Evolutionary conservation across 192 early-diverging fungal genomes (phyloP).

Genomic region (Thamnidium elegans): DNA sequence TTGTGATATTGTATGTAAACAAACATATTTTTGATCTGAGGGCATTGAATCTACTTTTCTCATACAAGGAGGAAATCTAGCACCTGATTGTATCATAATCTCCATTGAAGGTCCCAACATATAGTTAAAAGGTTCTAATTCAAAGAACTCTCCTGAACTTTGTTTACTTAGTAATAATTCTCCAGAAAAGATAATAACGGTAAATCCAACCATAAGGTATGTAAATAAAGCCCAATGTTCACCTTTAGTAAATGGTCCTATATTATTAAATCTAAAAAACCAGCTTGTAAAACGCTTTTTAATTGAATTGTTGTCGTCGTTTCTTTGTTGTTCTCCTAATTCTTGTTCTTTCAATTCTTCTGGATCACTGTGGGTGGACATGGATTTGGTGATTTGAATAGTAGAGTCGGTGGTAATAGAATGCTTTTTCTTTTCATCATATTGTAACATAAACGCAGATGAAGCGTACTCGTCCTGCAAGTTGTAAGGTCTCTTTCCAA

Average conservation of each 20-base stretch:
- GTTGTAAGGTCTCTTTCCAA: too few species aligned
- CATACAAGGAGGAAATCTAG: conserved; percentile 86
- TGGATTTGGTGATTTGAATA: neutral
- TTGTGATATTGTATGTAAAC: neutral
- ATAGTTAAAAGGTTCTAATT: conserved; percentile 12
- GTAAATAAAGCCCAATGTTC: conserved; percentile 2
- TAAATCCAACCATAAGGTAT: neutral
- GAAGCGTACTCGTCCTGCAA: too few species aligned
- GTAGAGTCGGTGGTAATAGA: neutral
- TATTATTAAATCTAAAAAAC: neutral
- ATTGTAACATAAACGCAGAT: too few species aligned
- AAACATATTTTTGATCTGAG: neutral
- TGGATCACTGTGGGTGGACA: neutral
- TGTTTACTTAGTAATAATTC: conserved; percentile 7
- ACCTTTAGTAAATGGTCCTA: neutral
- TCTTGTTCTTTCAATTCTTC: too few species aligned
- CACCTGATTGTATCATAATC: conserved; percentile 44
- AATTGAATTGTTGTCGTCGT: neutral
- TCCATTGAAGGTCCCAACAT: conserved; percentile 10
- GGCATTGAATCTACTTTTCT: conserved; percentile 27
- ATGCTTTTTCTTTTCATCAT: too few species aligned
- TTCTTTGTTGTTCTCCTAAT: neutral
- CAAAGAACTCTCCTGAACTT: conserved; percentile 10
- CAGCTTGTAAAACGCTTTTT: neutral
- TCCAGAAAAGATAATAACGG: neutral